These are phyloP conservation scores for Atkinsonella hypoxylon DNA, from an alignment of 2,329 filamentous ascomycete genomes.

Conservation along the genomic window DNA sequence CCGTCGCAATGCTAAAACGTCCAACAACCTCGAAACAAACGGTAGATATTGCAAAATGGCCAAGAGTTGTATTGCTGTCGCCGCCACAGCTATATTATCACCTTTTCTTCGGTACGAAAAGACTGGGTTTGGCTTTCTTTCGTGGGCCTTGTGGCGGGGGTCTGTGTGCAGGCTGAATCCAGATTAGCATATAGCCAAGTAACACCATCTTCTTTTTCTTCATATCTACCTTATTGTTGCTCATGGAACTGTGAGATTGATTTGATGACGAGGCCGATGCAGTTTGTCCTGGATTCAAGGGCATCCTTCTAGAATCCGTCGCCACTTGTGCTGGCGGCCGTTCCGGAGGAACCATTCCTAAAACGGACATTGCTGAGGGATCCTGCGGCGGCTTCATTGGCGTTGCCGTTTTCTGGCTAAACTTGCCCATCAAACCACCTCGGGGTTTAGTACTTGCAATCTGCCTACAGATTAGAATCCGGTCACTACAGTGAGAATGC, in stretches of 20 bases:
- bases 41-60: not conserved
- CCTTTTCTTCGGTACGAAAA: slow-evolving; percentile 14
- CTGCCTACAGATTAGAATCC: slow-evolving; percentile 18
- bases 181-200: not conserved
- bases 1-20: slow-evolving; percentile 6
- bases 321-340: slow-evolving; percentile 22
- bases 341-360: slow-evolving; percentile 35
- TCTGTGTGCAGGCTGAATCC: slow-evolving; percentile 3
- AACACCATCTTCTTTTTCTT: not conserved
- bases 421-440: slow-evolving; percentile 24
- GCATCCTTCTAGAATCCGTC: slow-evolving; percentile 6
- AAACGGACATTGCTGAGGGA: slow-evolving; percentile 39
- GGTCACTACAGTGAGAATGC: not conserved
- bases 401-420: slow-evolving; percentile 19
- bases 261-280: slow-evolving; percentile 12
- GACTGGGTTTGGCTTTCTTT: slow-evolving; percentile 11
- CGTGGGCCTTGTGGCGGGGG: slow-evolving; percentile 5
- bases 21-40: not conserved
- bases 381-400: slow-evolving; percentile 26
- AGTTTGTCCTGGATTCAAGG: slow-evolving; percentile 10
- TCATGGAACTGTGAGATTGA: slow-evolving; percentile 8
- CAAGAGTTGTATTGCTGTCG: not conserved
- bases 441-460: slow-evolving; percentile 19
- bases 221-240: slow-evolving; percentile 11
- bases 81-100: slow-evolving; percentile 1